phyloP scores from a whole-genome alignment of 805 yeast genomes.

The Wickerhamiella shivajii region DNA sequence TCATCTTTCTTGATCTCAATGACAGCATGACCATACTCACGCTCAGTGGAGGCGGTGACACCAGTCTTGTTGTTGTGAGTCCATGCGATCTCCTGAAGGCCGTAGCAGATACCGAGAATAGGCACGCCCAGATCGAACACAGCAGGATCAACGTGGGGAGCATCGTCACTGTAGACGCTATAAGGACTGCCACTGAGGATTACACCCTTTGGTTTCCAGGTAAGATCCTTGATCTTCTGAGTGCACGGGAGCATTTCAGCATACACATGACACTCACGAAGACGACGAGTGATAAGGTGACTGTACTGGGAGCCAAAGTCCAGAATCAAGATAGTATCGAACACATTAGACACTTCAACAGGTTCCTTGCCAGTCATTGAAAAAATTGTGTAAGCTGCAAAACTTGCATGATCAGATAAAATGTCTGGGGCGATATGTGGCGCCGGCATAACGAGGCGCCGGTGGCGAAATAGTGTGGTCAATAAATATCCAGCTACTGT shows the following conservation, averaged over 20 bases:
- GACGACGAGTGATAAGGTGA: conserved; percentile 89
- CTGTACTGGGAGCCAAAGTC: conserved; percentile 98
- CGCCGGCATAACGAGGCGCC: background rate
- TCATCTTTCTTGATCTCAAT: conserved; percentile 60
- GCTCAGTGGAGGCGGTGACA: conserved; percentile 90
- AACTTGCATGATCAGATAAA: background rate
- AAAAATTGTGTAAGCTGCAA: background rate
- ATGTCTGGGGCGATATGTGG: background rate
- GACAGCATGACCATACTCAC: conserved; percentile 96
- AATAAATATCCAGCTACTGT: no score
- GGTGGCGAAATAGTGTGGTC: background rate
- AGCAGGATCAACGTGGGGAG: conserved; percentile 95
- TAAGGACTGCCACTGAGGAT: conserved; percentile 95
- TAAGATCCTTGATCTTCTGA: conserved; percentile 81
- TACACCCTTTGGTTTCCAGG: conserved; percentile 93
- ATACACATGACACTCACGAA: conserved; percentile 94
- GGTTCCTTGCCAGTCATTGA: conserved; percentile 12
- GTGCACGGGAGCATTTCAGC: conserved; percentile 99
- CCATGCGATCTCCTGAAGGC: conserved; percentile 99
- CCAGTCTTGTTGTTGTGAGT: conserved; percentile 66
- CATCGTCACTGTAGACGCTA: conserved; percentile 88
- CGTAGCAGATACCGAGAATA: conserved; percentile 94
- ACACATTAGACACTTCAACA: conserved; percentile 63
- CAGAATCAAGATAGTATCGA: conserved; percentile 92
- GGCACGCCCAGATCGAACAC: conserved; percentile 87